A percentile compares a stretch with the other conserved stretches of the same genome.
Evolutionary conservation across 495 filamentous ascomycete species (phyloP).

Genomic region (Annulohypoxylon moriforme): DNA sequence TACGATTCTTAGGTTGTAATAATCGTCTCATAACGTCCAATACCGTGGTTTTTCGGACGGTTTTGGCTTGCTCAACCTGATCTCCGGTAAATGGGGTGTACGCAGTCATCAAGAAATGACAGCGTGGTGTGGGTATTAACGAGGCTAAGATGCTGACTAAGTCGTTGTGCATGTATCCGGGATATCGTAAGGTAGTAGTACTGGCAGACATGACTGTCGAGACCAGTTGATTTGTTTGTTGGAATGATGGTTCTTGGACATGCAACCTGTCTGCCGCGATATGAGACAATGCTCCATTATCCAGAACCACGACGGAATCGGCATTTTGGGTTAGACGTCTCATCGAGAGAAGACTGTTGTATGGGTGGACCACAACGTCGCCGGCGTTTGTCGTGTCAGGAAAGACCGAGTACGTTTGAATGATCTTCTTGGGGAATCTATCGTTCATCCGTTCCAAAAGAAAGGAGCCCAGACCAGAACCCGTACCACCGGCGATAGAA

Average conservation of each 20-base stretch:
- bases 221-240: conserved; percentile 96
- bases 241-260: conserved; percentile 92
- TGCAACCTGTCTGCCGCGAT: conserved; percentile 96
- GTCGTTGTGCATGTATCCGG: conserved; percentile 99
- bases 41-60: conserved; percentile 96
- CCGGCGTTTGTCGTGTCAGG: conserved; percentile 84
- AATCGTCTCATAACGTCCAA: conserved; percentile 96
- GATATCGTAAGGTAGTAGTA: conserved; percentile 94
- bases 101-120: conserved; percentile 97
- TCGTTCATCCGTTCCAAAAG: conserved; percentile 97
- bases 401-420: conserved; percentile 99
- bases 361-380: conserved; percentile 97
- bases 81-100: conserved; percentile 98
- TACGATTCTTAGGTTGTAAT: conserved; percentile 97
- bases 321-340: conserved; percentile 92
- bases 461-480: conserved; percentile 92
- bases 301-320: conserved; percentile 96
- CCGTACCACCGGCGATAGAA: conserved; percentile 96
- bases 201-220: conserved; percentile 99
- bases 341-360: conserved; percentile 95
- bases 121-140: conserved; percentile 93
- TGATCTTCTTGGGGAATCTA: conserved; percentile 97
- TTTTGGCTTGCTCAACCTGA: conserved; percentile 95
- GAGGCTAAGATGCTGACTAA: conserved; percentile 96
- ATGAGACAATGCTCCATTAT: conserved; percentile 92